Evolutionary conservation across 257 asterid species (phyloP), one percentile per base, ranked within the genome.

Genomic region (Phtheirospermum japonicum): DNA sequence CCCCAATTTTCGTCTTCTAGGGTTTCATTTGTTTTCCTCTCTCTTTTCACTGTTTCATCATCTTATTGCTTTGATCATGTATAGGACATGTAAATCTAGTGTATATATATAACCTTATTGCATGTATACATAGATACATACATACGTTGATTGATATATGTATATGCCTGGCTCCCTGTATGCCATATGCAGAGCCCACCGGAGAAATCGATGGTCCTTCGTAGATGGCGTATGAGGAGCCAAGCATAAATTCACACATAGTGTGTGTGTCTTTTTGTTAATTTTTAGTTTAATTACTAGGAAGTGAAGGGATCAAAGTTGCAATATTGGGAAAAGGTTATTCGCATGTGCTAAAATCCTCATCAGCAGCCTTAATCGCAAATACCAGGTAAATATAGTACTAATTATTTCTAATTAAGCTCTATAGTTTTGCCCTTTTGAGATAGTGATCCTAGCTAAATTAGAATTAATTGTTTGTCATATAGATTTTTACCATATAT

Each of bases 101-200:
- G 11, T 36, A 36, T 36, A 36, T 36, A 36, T 36, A 36, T 36
- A 23, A 23, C 28, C 28, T 23, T 23, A 23, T 23, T 23, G 28
- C 28, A 23, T 23, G 28, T 23, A n/a, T 45, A 6, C 2, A 45
- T 45, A 45, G 4, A 43, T 43, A 8, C 18, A 7, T 9, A 3
- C 11, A 11, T 36, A 11, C 2, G 3, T 36, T 36, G 9, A 7
- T 40, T 40, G 0, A 40, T 40, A 42, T 5, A 43, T 12, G 48
- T 28, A 49, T 59, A 59, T 86, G 97, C 94, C 95, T 89, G 97
- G 95, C 94, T 86, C 97, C 97, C 97, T 89, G 91, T 89, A 89
- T 89, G 97, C 97, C 97, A 86, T 83, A 73, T 81, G 80, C 78
- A 67, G 73, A 83, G 88, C 76, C 69, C 82, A 79, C 34, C 80